Evolutionary conservation across 441 rosid genomes (phyloP), one percentile per base, ranked within the genome.

Genomic region (Eruca vesicaria): DNA sequence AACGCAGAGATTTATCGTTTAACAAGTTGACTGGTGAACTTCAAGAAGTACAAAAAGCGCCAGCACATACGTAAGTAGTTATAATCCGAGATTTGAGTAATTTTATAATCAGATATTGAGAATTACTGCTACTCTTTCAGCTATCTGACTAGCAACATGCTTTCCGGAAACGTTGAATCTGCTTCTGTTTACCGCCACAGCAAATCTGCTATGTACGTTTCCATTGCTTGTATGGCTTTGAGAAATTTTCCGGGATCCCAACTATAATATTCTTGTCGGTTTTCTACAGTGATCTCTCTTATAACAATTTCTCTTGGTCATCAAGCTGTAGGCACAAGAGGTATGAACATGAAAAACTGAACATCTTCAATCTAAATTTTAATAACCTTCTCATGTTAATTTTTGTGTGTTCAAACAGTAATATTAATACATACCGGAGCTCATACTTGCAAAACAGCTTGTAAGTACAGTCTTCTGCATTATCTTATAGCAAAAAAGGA

Each of bases 201-300:
- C 29, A 8, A 69, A 16, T 41, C 66, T 55, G 0, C 38, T 69
- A 76, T 69, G 79, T 69, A 76, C 52, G 75, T 70, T 20, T 63
- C 12, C 52, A 15, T 21, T 56, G 21, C 28, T 14, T 62, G 8
- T 63, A 55, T 75, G 29, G n/a, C 50, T 38, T 63, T 16, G 3
- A 29, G 7, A 41, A 9, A 11, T 31, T 26, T 53, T 1, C 18
- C 61, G 26, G 4, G 66, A 29, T 63, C 52, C 7, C 28, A 53
- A n/a, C 45, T 75, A n/a, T n/a, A 38, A 76, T 38, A 23, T 53
- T n/a, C 26, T 69, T 53, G 12, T 38, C 5, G 52, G 6, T 31
- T 63, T 41, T 53, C 12, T 28, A 10, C 90, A 90, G 97, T 60
- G 98, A 92, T 78, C 84, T 94, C 65, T 90, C 98, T 7, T 89